Evolutionary conservation across 768 basidiomycete species (phyloP), one percentile per base, ranked within the genome.

Genomic region (Pleurotus salmoneostramineus): DNA sequence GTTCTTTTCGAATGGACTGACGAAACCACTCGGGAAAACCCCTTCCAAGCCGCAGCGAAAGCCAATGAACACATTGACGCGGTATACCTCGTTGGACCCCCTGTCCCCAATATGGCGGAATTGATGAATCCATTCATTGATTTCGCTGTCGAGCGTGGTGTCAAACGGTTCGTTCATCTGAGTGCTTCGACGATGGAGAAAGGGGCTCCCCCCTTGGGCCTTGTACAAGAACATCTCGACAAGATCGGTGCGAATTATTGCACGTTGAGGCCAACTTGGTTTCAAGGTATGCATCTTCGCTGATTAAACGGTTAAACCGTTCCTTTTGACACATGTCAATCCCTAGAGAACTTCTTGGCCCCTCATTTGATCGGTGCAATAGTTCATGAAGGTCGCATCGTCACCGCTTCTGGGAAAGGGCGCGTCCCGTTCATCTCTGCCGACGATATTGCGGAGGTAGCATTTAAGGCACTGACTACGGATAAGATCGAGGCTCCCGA

Each of bases 1-100:
- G 70, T 71, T 32, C 61, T 50, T 35, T 74, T 77, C 43, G 70
- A 77, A 55, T 77, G 76, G 75, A 61, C 63, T 36, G 69, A 78
- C 54, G 49, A 66, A 1, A 49, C 61, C 5, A 73, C 73, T 4
- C 71, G 64, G 58, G 59, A 64, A 11, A 69, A 71, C 45, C 70
- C 73, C 2, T 75, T 75, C 64, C 11, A 62, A 3, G 33, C 14
- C n/a, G 50, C 50, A 12, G 50, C 50, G 6, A 51, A 55, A 11
- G 54, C 61, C 44, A 57, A 69, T 61, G 44, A 46, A 35, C 60
- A 59, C 15, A 71, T 72, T 56, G 66, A 72, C 42, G 60, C 66
- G 21, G 61, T 74, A 3, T 74, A 75, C 56, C 59, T 77, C 34
- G 57, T 76, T 34, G 60, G 61, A 4, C 72, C 73, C 1, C 31